Percentiles rank a stretch among this genome's conserved stretches.
These are phyloP conservation scores for Neurospora sp. DNA, from an alignment of 495 filamentous ascomycete species.

Conservation along the genomic window DNA sequence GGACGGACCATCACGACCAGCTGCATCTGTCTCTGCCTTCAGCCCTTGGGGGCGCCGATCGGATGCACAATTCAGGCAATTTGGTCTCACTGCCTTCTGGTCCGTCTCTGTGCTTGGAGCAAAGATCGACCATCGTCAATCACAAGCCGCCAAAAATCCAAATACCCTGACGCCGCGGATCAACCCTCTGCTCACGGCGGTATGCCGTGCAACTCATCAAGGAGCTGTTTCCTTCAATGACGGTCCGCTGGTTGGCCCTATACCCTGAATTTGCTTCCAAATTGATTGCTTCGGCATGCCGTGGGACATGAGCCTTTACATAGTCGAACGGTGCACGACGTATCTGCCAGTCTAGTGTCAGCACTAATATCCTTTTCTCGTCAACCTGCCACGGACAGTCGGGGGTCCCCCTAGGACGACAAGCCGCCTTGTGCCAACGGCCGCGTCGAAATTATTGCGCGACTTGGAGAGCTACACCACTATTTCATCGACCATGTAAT, in stretches of 20 bases:
- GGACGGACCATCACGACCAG: background rate
- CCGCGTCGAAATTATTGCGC: conserved; percentile 3
- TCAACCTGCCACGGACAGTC: conserved; percentile 11
- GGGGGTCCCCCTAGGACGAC: conserved; percentile 8
- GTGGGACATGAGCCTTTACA: conserved; percentile 11
- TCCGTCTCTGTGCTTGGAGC: background rate
- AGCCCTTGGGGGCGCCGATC: background rate
- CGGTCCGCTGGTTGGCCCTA: background rate
- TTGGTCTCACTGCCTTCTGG: background rate
- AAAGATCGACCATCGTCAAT: background rate
- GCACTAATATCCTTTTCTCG: conserved; percentile 14
- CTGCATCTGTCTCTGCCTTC: background rate
- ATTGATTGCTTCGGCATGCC: conserved; percentile 15
- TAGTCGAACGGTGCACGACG: conserved; percentile 1
- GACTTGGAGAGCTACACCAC: background rate
- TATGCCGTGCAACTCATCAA: background rate
- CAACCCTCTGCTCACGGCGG: background rate
- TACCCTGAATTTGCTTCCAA: background rate
- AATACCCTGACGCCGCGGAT: background rate
- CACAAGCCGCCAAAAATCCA: background rate
- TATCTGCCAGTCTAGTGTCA: conserved; percentile 2
- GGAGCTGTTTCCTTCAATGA: background rate
- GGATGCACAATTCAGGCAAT: background rate
- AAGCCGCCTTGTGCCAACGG: conserved; percentile 7
- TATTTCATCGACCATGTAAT: background rate